Percentiles rank a stretch among this genome's conserved stretches.
phyloP scores from a whole-genome alignment of 306 rosid genomes.

The Medicago ruthenica region DNA sequence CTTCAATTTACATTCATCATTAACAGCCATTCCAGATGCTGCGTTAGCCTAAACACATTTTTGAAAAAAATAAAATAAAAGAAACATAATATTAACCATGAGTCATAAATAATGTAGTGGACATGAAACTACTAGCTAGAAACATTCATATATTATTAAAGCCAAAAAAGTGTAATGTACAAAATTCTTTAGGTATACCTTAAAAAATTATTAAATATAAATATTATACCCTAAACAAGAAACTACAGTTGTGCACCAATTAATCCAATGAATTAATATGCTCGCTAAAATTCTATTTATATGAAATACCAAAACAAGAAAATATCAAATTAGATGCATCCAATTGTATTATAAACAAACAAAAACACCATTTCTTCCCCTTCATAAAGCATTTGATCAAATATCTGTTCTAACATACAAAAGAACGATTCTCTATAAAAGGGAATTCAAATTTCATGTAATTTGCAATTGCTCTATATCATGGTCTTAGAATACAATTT shows the following conservation, averaged over 20 bases:
- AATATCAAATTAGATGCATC: slow-evolving; percentile 3
- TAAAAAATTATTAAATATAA: too few species aligned
- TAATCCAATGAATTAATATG: slow-evolving; percentile 11
- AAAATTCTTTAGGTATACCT: too few species aligned
- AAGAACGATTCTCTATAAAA: neutral
- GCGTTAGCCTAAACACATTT: slow-evolving; percentile 56
- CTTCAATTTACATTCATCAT: slow-evolving; percentile 60
- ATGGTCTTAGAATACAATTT: neutral
- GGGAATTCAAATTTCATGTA: neutral
- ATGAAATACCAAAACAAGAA: slow-evolving; percentile 9
- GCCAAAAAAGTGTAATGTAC: too few species aligned
- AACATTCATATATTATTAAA: too few species aligned
- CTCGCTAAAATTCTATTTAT: neutral
- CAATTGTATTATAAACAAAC: neutral
- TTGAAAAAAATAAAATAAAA: neutral
- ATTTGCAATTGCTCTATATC: neutral
- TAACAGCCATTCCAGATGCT: slow-evolving; percentile 64
- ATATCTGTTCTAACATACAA: neutral
- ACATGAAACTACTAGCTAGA: too few species aligned
- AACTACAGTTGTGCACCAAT: neutral
- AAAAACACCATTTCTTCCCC: slow-evolving; percentile 8
- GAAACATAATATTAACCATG: neutral
- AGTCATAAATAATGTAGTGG: neutral
- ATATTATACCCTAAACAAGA: too few species aligned
- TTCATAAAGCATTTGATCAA: neutral